phyloP scores from a whole-genome alignment of 1,139 yeast genomes.

The Sporopachydermia cereana region DNA sequence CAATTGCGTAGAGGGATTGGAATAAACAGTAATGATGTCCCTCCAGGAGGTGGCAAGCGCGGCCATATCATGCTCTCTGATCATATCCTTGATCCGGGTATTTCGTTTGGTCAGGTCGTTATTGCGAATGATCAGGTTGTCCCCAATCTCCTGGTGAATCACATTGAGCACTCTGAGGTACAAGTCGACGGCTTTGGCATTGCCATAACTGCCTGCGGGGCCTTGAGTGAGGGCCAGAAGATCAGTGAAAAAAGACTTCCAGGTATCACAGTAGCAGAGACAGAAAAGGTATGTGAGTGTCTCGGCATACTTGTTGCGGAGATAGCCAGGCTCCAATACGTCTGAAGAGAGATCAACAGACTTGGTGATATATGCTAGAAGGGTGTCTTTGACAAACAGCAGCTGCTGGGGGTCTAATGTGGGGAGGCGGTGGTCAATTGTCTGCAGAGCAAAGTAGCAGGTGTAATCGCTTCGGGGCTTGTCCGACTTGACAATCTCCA shows the following conservation, averaged over 20 bases:
- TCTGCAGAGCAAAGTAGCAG: constrained; percentile 74
- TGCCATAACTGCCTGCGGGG: constrained; percentile 18
- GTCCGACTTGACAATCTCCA: constrained; percentile 42
- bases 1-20: constrained; percentile 16
- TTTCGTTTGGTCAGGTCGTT: constrained; percentile 50
- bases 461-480: constrained; percentile 25
- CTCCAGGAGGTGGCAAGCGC: constrained; percentile 62
- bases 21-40: constrained; percentile 31
- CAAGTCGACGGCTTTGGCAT: constrained; percentile 55
- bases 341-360: constrained; percentile 11
- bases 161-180: constrained; percentile 62
- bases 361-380: constrained; percentile 31
- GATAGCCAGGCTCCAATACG: constrained; percentile 40
- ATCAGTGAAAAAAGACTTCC: constrained; percentile 62
- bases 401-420: constrained; percentile 37
- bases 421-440: constrained; percentile 54
- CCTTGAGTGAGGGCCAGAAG: constrained; percentile 31
- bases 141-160: constrained; percentile 88
- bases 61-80: constrained; percentile 66
- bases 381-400: constrained; percentile 31
- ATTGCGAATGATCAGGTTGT: constrained; percentile 66
- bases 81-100: constrained; percentile 64
- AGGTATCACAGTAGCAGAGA: constrained; percentile 45
- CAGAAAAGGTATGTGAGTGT: constrained; percentile 62
- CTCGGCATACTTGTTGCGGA: constrained; percentile 73